Conservation (phyloP, 257 asterid genomes). For the Scutellaria barbata region DNA sequence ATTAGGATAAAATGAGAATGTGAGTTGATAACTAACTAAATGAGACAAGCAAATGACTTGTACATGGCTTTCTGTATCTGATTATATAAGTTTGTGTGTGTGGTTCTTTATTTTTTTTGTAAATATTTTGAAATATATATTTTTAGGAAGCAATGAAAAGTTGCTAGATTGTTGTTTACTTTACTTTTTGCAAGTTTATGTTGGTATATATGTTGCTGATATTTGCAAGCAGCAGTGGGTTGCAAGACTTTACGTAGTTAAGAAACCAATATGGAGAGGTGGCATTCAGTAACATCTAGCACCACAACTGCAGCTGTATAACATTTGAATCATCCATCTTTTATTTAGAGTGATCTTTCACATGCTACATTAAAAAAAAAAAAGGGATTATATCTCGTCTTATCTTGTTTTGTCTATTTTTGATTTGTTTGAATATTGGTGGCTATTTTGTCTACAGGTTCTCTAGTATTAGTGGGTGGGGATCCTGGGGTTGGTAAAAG, state of each 20-base stretch:
- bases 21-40: too few relatives aligned
- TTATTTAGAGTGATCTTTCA: conserved; percentile 18
- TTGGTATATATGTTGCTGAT: too few relatives aligned
- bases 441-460: conserved; percentile 53
- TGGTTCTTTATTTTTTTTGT: background rate
- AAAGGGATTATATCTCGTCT: background rate
- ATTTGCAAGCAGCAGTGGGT: too few relatives aligned
- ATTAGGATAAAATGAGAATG: background rate
- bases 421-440: conserved; percentile 13
- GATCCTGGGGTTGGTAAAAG: conserved; percentile 99
- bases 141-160: too few relatives aligned
- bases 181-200: too few relatives aligned
- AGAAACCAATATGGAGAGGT: too few relatives aligned
- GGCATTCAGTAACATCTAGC: too few relatives aligned
- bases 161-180: too few relatives aligned
- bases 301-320: too few relatives aligned
- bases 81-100: too few relatives aligned
- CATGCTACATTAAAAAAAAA: background rate
- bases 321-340: conserved; percentile 1
- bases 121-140: background rate
- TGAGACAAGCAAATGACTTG: background rate
- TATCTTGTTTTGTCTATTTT: background rate
- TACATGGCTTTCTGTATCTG: background rate
- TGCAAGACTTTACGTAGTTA: too few relatives aligned
- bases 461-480: conserved; percentile 90